Base-by-base conservation (phyloP, 495 filamentous ascomycete genomes). In the Aspergillus saccharolyticus region DNA sequence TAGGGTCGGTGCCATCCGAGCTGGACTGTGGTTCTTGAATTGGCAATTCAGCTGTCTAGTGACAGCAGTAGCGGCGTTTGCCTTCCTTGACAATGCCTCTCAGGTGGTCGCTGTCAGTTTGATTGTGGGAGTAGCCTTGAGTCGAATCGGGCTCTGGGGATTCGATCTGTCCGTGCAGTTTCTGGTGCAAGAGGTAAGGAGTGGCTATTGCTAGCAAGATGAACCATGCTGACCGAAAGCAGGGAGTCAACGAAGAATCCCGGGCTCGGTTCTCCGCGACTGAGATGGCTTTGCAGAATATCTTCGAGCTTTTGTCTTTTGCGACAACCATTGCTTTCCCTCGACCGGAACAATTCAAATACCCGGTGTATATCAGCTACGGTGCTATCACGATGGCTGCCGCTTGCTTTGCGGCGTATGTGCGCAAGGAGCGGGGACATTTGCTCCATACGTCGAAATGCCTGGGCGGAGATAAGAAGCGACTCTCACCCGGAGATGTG, bases 91-190 rank as follows among this genome's bases (percentile, higher is more conserved):
- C 15, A 30, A 54, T 5, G 58, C 57, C 7, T 63, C 64, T 7
- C 62, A 65, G 19, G 20, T 76, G 0, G 72, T 80, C 1, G 79
- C 78, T 0, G 65, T 59, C 0, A 74, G 72, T 10, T 67, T 88
- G 15, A 76, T 80, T 2, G 67, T 62, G 4, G 83, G 80, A 0
- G 78, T 83, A 0, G 75, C 78, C 0, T 25, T 85, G 12, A 88
- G 85, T 53, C 75, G 87, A 0, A 39, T 88, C 6, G 87, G 87
- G 0, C 72, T 90, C 0, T 84, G 87, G 80, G 83, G 85, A 0
- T 89, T 84, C 56, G 87, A 90, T 63, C 70, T 90, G 1, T 82
- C 76, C 24, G 81, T 74, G 8, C 87, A 90, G 61, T 75, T 77
- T 46, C 75, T 89, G 14, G 73, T 89, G 0, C 87, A 89, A 64